These are phyloP conservation scores for Parathielavia hyrcaniae DNA, from an alignment of 495 filamentous ascomycete genomes.

Conservation along the genomic window DNA sequence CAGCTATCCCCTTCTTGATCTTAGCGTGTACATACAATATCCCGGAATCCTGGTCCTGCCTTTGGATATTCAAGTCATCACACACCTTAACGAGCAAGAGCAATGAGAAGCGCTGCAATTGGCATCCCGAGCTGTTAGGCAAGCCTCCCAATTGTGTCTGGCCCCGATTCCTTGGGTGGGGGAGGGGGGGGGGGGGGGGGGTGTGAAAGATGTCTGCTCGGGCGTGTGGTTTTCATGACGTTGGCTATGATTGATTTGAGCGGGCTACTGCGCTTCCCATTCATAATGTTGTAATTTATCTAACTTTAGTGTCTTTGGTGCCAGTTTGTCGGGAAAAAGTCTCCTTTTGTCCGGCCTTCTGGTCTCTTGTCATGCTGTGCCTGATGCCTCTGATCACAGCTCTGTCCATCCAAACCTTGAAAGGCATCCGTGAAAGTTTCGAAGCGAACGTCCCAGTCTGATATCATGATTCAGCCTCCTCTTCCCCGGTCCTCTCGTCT, in stretches of 20 bases:
- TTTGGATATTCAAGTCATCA: neutral
- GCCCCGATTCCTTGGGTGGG: neutral
- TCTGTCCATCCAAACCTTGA: no score
- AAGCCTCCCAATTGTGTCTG: neutral
- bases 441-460: no score
- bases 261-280: conserved; percentile 9
- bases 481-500: no score
- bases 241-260: conserved; percentile 10
- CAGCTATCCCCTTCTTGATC: conserved; percentile 2
- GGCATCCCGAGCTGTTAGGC: neutral
- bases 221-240: conserved; percentile 9
- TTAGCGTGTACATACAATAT: conserved; percentile 17
- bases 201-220: neutral
- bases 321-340: neutral
- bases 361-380: neutral
- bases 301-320: neutral
- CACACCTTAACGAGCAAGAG: conserved; percentile 4
- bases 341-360: neutral
- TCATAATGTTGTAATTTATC: conserved; percentile 18
- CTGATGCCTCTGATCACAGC: neutral
- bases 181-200: neutral
- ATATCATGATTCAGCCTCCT: no score
- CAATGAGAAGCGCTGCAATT: conserved; percentile 14
- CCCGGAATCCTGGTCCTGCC: no score
- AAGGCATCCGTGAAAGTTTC: no score